Evolutionary conservation across 1,139 yeast species (phyloP).

Genomic region (Blastobotrys petasosporus): DNA sequence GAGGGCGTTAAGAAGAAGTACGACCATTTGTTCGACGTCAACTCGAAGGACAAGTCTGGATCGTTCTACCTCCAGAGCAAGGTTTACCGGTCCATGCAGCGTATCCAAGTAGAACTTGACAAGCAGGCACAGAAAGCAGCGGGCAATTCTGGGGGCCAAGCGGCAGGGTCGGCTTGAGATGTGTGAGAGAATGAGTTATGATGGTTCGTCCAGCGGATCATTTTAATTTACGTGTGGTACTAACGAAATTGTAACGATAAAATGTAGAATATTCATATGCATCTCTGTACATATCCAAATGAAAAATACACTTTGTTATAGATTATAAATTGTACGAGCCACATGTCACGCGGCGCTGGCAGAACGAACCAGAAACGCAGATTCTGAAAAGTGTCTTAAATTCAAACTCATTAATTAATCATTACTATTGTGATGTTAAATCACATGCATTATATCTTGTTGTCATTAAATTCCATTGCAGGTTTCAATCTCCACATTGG

Average conservation of each 20-base stretch:
- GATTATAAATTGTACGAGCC: neutral
- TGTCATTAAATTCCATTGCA: no score
- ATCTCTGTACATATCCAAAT: neutral
- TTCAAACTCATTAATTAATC: no score
- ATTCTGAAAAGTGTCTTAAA: no score
- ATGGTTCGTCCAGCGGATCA: neutral
- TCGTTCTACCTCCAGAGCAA: conserved; percentile 89
- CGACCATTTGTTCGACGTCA: conserved; percentile 77
- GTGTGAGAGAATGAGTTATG: neutral
- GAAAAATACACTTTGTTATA: neutral
- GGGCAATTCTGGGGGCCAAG: neutral
- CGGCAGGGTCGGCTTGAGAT: neutral
- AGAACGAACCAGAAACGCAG: neutral
- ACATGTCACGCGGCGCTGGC: neutral
- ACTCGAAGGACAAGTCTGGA: conserved; percentile 90
- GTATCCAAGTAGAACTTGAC: conserved; percentile 49
- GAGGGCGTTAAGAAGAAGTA: conserved; percentile 71
- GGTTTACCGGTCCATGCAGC: conserved; percentile 77
- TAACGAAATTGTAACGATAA: no score
- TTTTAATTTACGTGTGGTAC: no score
- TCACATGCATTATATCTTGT: no score
- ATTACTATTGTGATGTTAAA: no score
- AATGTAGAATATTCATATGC: neutral
- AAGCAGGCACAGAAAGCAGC: conserved; percentile 10
- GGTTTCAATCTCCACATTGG: no score